Conservation (phyloP, 441 rosid genomes). For the Sinapis alba region DNA sequence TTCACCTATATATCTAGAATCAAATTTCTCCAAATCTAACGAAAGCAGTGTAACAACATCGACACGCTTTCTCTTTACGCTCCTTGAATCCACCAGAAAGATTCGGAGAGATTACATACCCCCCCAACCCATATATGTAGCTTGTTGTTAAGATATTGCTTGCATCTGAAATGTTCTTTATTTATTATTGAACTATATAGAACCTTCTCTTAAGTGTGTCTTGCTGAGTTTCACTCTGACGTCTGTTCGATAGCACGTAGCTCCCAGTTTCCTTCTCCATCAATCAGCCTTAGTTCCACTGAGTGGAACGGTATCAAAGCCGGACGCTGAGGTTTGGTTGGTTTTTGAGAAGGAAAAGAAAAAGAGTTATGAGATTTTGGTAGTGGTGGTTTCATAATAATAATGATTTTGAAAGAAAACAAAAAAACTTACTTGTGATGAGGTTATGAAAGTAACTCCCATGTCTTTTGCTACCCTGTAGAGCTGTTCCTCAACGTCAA, state of each 20-base stretch:
- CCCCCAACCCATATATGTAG: constrained; percentile 11
- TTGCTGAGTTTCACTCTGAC: constrained; percentile 24
- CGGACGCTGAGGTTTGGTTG: constrained; percentile 83
- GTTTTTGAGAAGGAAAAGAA: background rate
- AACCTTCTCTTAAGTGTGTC: constrained; percentile 4
- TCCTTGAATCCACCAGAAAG: background rate
- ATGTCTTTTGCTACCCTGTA: constrained; percentile 79
- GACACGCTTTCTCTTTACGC: too few species aligned
- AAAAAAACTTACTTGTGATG: constrained; percentile 77
- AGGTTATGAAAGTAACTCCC: constrained; percentile 94
- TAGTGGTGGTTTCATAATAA: background rate
- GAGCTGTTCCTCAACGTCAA: constrained; percentile 98
- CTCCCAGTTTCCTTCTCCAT: constrained; percentile 99
- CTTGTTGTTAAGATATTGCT: constrained; percentile 14
- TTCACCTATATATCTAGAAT: constrained; percentile 11
- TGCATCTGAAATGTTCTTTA: constrained; percentile 15
- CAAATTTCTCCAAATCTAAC: too few species aligned
- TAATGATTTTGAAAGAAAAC: background rate
- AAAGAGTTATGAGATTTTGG: background rate
- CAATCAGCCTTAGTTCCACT: constrained; percentile 80
- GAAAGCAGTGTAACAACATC: background rate
- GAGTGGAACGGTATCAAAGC: constrained; percentile 93
- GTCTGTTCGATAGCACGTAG: constrained; percentile 70
- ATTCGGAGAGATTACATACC: constrained; percentile 21
- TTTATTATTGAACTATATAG: background rate